phyloP scores from a whole-genome alignment of 345 rosid genomes.

The Pistacia integerrima region DNA sequence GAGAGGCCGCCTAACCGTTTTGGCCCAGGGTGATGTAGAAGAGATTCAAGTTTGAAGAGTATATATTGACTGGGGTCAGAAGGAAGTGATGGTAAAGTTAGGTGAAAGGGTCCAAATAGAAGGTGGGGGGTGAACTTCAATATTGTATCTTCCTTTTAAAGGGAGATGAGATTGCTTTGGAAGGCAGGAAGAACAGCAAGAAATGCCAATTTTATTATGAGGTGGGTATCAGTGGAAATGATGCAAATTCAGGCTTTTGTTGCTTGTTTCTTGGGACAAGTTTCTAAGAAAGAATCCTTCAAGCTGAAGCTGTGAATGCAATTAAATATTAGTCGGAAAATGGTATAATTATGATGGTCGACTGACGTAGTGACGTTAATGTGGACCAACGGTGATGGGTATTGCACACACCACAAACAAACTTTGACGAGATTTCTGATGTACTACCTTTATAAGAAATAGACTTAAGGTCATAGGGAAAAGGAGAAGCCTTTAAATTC shows the following conservation, averaged over 20 bases:
- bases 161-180: slow-evolving; percentile 35
- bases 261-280: slow-evolving; percentile 27
- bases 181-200: slow-evolving; percentile 28
- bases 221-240: slow-evolving; percentile 13
- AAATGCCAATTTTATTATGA: not conserved
- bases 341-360: not conserved
- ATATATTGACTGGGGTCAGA: slow-evolving; percentile 18
- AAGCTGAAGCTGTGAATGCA: slow-evolving; percentile 22
- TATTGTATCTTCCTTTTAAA: slow-evolving; percentile 22
- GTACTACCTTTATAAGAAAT: not conserved
- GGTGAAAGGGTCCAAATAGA: slow-evolving; percentile 35
- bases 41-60: slow-evolving; percentile 10
- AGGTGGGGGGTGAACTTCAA: slow-evolving; percentile 38
- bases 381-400: not conserved
- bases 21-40: slow-evolving; percentile 8
- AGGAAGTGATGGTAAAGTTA: slow-evolving; percentile 23
- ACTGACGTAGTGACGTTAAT: not conserved
- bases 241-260: slow-evolving; percentile 6
- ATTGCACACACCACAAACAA: not conserved
- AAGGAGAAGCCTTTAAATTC: not conserved
- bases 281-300: slow-evolving; percentile 15
- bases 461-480: not conserved
- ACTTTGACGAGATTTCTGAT: not conserved
- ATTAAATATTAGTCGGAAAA: not conserved
- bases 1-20: not conserved